A percentile compares a stretch with the other conserved stretches of the same genome.
Evolutionary conservation across 2,329 filamentous ascomycete species (phyloP).

Genomic region (Trichoderma gracile): DNA sequence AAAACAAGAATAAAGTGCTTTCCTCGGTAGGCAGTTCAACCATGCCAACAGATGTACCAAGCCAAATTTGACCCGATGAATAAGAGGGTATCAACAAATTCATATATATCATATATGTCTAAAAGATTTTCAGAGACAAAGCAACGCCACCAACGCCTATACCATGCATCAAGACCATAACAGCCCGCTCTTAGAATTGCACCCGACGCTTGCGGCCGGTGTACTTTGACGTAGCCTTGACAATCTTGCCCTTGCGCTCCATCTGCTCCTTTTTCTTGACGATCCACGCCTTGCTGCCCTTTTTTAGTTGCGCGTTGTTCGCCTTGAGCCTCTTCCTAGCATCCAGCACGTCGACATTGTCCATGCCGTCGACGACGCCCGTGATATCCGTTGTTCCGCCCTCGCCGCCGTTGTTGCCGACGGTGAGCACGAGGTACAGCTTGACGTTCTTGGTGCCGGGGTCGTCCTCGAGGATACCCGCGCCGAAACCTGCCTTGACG

Average conservation of each 20-base stretch:
- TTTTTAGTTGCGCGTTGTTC: conserved; percentile 61
- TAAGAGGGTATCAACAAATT: conserved; percentile 29
- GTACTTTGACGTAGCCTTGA: conserved; percentile 90
- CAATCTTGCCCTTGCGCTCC: conserved; percentile 90
- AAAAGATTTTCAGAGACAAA: neutral
- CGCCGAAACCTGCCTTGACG: conserved; percentile 91
- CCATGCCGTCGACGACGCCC: conserved; percentile 84
- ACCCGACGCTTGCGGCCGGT: conserved; percentile 84
- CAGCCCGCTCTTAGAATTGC: conserved; percentile 59
- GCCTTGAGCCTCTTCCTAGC: conserved; percentile 54
- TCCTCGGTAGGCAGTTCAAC: neutral
- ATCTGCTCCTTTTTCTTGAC: conserved; percentile 88
- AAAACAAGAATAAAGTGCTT: neutral
- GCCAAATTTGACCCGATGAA: neutral
- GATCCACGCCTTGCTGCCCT: conserved; percentile 85
- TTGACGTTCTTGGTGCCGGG: conserved; percentile 95
- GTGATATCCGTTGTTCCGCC: conserved; percentile 76
- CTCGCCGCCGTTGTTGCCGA: conserved; percentile 61
- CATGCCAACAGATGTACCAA: neutral
- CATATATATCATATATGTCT: conserved; percentile 10
- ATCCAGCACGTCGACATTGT: conserved; percentile 80
- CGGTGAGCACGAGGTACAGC: conserved; percentile 91
- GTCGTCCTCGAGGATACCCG: conserved; percentile 92
- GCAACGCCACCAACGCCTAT: conserved; percentile 34
- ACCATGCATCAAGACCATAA: conserved; percentile 34